Evolutionary conservation across 176 grass and related monocot genomes (phyloP), one percentile per base, ranked within the genome.

Genomic region (Oryza nivara): DNA sequence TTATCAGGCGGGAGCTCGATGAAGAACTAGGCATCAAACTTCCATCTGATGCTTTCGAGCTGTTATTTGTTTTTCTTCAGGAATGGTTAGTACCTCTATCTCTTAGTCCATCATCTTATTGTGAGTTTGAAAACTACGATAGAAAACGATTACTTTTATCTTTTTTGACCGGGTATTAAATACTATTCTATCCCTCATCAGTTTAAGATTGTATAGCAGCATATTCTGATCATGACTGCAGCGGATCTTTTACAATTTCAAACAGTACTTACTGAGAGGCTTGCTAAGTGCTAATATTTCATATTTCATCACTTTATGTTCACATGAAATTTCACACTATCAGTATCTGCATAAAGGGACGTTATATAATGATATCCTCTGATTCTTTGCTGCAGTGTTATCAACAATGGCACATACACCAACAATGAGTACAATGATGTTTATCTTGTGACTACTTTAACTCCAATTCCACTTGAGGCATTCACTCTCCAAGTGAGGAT

Each of bases 391-490:
- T 93, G 85, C 80, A 98, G 96, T 80, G 80, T 95, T 82, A 89
- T 90, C 77, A 95, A 93, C 54, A 83, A 95, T 78, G 89, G 96
- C 25, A 84, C 65, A 34, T 98, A 72, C 76, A 93, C 79, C 9
- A 92, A 98, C 85, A 98, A 98, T 48, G 96, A 98, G 85, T 92
- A 93, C 76, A 86, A 80, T 78, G 96, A 98, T 93, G 92, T 95
- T 35, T 98, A 98, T 88, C 92, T 98, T 73, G 89, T 98, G 76
- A 95, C 92, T 85, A 98, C 85, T 83, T 85, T 93, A 88, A 65
- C 64, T 81, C 96, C 89, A 73, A 98, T 98, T 90, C 96, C 96
- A 72, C 89, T 92, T 61, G 87, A 92, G 77, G 96, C 91, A 65
- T 95, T 98, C 91, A 87, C 85, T 81, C 89, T 98, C 44, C 92